Evolutionary conservation across 2,329 filamentous ascomycete species (phyloP).

Genomic region (Fusarium austroafricanum): DNA sequence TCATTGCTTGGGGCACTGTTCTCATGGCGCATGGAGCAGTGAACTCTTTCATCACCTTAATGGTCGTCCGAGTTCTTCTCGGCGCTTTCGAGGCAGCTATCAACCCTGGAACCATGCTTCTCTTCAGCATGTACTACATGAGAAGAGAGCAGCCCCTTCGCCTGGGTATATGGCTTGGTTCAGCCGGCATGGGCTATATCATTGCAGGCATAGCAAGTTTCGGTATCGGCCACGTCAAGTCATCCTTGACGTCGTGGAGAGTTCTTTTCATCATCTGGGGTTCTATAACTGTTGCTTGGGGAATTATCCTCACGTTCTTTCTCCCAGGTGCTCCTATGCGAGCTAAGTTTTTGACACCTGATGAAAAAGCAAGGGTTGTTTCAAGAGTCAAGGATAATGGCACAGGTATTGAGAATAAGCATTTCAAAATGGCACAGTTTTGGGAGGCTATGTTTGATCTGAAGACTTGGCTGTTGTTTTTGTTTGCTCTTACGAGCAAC

Average conservation of each 20-base stretch:
- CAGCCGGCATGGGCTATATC: slow-evolving; percentile 31
- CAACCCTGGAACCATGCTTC: slow-evolving; percentile 26
- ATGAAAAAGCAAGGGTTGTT: slow-evolving; percentile 61
- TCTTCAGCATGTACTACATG: slow-evolving; percentile 39
- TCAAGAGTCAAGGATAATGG: slow-evolving; percentile 63
- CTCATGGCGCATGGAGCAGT: slow-evolving; percentile 19
- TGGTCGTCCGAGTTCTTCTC: not conserved
- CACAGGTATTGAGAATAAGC: slow-evolving; percentile 64
- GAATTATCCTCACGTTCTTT: slow-evolving; percentile 64
- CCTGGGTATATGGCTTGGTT: slow-evolving; percentile 39
- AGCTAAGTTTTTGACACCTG: slow-evolving; percentile 59
- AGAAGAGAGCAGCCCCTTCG: slow-evolving; percentile 31
- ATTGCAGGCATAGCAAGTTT: slow-evolving; percentile 38
- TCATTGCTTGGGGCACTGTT: not conserved
- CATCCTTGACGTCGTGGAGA: slow-evolving; percentile 17
- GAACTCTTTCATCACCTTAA: not conserved
- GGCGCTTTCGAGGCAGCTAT: slow-evolving; percentile 13
- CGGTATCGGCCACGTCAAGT: slow-evolving; percentile 37
- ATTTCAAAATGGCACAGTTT: slow-evolving; percentile 60
- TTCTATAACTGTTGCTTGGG: slow-evolving; percentile 56
- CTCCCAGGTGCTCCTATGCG: slow-evolving; percentile 65
- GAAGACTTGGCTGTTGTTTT: slow-evolving; percentile 69
- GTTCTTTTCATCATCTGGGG: slow-evolving; percentile 39
- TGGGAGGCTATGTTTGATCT: slow-evolving; percentile 62
- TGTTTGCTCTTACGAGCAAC: slow-evolving; percentile 62